These are phyloP conservation scores for Scleroderma citrinum DNA, from an alignment of 768 basidiomycete species.

Conservation along the genomic window DNA sequence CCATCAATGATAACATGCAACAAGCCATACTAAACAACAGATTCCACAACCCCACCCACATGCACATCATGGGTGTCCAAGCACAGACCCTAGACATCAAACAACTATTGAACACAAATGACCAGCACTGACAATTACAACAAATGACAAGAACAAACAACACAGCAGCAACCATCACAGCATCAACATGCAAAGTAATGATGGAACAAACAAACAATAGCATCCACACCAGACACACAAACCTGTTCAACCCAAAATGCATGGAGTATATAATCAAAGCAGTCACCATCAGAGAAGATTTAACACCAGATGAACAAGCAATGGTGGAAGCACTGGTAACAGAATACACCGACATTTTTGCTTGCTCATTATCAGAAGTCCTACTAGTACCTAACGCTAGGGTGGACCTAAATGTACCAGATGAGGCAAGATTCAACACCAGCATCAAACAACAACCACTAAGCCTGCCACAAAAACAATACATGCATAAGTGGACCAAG, in stretches of 20 bases:
- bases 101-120: neutral
- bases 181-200: no score
- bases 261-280: constrained; percentile 12
- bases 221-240: neutral
- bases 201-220: no score
- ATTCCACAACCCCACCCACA: neutral
- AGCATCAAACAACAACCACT: neutral
- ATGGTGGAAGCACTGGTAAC: neutral
- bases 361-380: neutral
- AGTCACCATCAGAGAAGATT: constrained; percentile 24
- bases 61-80: neutral
- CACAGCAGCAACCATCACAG: no score
- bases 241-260: constrained; percentile 4
- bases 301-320: neutral
- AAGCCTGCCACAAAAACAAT: neutral
- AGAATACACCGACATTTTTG: neutral
- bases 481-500: neutral
- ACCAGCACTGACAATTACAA: no score
- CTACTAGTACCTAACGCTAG: neutral
- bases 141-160: no score
- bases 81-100: neutral
- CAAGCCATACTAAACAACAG: neutral
- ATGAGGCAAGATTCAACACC: neutral
- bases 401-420: neutral
- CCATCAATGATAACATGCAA: neutral